phyloP scores from a whole-genome alignment of 1,139 yeast genomes.

The Suhomyces bokatorum region DNA sequence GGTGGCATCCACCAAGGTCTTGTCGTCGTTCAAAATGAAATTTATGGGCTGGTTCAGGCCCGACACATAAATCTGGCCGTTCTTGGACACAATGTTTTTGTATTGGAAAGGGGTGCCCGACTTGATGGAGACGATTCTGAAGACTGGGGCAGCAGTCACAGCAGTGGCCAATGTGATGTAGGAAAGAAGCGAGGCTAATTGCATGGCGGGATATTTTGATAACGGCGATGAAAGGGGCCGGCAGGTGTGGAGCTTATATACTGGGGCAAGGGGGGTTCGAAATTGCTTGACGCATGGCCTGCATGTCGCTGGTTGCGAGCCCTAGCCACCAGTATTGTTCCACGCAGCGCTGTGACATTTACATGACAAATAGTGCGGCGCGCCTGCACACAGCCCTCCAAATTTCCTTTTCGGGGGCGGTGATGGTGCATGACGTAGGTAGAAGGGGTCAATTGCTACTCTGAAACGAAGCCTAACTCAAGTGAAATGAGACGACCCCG shows the following conservation, averaged over 20 bases:
- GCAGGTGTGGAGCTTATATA: constrained; percentile 2
- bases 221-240: too few relatives aligned
- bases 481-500: not conserved
- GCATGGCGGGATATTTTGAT: constrained; percentile 7
- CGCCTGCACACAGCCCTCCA: not conserved
- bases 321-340: not conserved
- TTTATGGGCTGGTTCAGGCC: constrained; percentile 1
- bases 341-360: not conserved
- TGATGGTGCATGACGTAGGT: constrained; percentile 3
- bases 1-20: constrained; percentile 8
- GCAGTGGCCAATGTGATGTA: constrained; percentile 20
- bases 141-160: constrained; percentile 25
- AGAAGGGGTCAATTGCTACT: not conserved
- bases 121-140: constrained; percentile 13
- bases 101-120: constrained; percentile 10
- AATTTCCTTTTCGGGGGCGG: constrained; percentile 2
- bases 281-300: constrained; percentile 2
- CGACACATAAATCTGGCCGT: constrained; percentile 8
- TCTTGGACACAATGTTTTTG: constrained; percentile 3
- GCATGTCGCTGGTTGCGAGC: constrained; percentile 3
- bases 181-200: constrained; percentile 16
- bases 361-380: not conserved
- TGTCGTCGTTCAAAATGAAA: constrained; percentile 10
- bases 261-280: not conserved
- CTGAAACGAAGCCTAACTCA: not conserved